phyloP scores from a whole-genome alignment of 768 basidiomycete species.

The Grammothele lineata region DNA sequence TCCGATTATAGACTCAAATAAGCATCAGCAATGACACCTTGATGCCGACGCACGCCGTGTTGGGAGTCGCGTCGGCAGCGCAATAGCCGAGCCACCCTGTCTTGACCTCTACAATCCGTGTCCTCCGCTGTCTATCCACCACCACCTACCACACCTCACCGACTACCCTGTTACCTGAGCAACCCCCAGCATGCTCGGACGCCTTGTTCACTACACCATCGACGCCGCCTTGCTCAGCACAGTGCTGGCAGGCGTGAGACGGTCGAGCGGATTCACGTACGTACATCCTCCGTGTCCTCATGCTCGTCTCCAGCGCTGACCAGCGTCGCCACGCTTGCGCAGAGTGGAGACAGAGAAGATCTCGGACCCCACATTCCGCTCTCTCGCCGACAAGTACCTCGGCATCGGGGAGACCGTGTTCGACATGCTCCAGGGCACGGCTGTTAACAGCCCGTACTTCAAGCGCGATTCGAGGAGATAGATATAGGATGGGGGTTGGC shows the following conservation, averaged over 20 bases:
- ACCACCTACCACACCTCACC: too few relatives aligned
- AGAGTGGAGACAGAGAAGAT: slow-evolving; percentile 62
- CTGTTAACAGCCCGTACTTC: slow-evolving; percentile 86
- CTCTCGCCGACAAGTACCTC: slow-evolving; percentile 77
- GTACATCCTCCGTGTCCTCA: slow-evolving; percentile 31
- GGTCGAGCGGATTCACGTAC: slow-evolving; percentile 87
- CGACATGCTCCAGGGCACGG: slow-evolving; percentile 77
- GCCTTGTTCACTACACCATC: slow-evolving; percentile 75
- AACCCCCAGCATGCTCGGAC: slow-evolving; percentile 57
- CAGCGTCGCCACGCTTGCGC: background rate
- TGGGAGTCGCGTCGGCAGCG: too few relatives aligned
- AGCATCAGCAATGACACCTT: too few relatives aligned
- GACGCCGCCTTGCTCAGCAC: slow-evolving; percentile 88
- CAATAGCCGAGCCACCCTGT: too few relatives aligned
- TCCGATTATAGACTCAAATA: too few relatives aligned
- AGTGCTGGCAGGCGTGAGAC: slow-evolving; percentile 84
- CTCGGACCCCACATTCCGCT: slow-evolving; percentile 72
- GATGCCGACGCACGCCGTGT: too few relatives aligned
- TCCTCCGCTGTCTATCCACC: too few relatives aligned
- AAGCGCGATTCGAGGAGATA: slow-evolving; percentile 47
- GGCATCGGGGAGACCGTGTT: slow-evolving; percentile 87
- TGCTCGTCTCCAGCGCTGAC: slow-evolving; percentile 1
- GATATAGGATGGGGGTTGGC: slow-evolving; percentile 8
- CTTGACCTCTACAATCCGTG: too few relatives aligned
- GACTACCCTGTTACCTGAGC: too few relatives aligned